A percentile compares a stretch with the other conserved stretches of the same genome.
Evolutionary conservation across 2,329 filamentous ascomycete genomes (phyloP).

Genomic region (Teratosphaeriaceae sp.): DNA sequence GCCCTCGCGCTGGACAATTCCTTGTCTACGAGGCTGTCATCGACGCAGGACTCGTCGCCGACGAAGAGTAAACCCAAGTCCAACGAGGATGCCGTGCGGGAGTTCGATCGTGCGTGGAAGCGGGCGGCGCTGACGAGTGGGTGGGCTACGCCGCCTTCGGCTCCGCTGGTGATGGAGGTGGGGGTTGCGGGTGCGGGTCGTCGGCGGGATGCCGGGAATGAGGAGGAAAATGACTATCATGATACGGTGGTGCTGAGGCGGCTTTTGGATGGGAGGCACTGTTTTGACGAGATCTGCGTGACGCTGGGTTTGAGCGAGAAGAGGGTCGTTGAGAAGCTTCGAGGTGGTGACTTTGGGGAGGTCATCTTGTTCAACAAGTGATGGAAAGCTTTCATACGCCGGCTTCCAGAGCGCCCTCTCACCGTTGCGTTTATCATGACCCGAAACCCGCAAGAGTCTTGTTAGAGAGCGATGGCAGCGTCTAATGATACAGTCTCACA

Average conservation of each 20-base stretch:
- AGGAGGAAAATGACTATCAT: slow-evolving; percentile 35
- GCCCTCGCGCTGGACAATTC: slow-evolving; percentile 49
- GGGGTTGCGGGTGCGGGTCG: slow-evolving; percentile 17
- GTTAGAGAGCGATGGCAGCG: too few species aligned
- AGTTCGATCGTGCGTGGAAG: slow-evolving; percentile 28
- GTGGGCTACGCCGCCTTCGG: slow-evolving; percentile 25
- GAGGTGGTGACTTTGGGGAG: slow-evolving; percentile 37
- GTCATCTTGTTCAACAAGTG: slow-evolving; percentile 26
- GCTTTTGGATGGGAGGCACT: slow-evolving; percentile 68
- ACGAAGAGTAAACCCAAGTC: slow-evolving; percentile 14
- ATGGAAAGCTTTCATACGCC: too few species aligned
- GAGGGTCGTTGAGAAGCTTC: slow-evolving; percentile 63
- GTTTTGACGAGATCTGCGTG: slow-evolving; percentile 76
- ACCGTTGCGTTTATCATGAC: too few species aligned
- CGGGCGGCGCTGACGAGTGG: slow-evolving; percentile 26
- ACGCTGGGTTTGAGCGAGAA: slow-evolving; percentile 64
- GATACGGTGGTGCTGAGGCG: too few species aligned
- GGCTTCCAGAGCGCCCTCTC: too few species aligned
- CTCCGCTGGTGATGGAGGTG: slow-evolving; percentile 19
- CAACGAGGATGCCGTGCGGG: slow-evolving; percentile 14
- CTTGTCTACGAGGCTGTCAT: slow-evolving; percentile 4
- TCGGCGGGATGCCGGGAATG: slow-evolving; percentile 12
- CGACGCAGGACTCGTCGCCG: slow-evolving; percentile 11
- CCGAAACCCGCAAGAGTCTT: too few species aligned
- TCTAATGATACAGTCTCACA: neutral